Evolutionary conservation across 352 stramenopile species (phyloP).

Genomic region (Phytophthora fragariaefolia): DNA sequence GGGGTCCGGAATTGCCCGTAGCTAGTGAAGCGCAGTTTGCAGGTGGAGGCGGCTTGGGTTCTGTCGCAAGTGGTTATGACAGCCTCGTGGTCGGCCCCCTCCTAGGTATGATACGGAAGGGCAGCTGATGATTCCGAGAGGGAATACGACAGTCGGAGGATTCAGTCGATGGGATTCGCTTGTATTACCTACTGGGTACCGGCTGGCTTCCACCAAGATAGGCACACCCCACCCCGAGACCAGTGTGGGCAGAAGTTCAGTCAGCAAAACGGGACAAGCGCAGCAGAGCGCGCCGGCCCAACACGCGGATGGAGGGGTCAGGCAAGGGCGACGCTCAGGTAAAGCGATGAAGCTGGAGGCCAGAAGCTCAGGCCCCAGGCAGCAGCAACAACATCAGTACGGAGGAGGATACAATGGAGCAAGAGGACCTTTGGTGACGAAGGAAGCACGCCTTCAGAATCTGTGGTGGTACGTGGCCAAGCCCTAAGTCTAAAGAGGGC

Average conservation of each 20-base stretch:
- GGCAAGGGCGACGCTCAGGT: too few species aligned
- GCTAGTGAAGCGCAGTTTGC: not conserved
- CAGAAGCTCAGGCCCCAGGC: not conserved
- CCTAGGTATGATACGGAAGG: slow-evolving; percentile 6
- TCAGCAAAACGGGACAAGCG: not conserved
- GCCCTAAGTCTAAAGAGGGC: not conserved
- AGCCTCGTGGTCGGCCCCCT: not conserved
- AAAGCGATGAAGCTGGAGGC: not conserved
- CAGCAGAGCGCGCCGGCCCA: not conserved
- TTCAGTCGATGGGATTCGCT: not conserved
- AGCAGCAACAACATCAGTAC: too few species aligned
- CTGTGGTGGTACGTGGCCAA: not conserved
- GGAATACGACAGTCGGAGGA: not conserved
- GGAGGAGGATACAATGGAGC: not conserved
- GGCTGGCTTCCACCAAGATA: too few species aligned
- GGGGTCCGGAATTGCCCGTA: not conserved
- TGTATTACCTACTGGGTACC: too few species aligned
- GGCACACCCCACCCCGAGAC: too few species aligned
- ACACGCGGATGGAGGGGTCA: not conserved
- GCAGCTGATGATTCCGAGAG: not conserved
- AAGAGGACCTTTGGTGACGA: not conserved
- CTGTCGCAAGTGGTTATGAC: slow-evolving; percentile 2
- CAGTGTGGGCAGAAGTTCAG: too few species aligned
- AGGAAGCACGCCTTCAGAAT: not conserved
- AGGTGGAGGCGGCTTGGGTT: not conserved